Evolutionary conservation across 2,329 filamentous ascomycete species (phyloP), one percentile per base, ranked within the genome.

Genomic region (Fusarium sp.): DNA sequence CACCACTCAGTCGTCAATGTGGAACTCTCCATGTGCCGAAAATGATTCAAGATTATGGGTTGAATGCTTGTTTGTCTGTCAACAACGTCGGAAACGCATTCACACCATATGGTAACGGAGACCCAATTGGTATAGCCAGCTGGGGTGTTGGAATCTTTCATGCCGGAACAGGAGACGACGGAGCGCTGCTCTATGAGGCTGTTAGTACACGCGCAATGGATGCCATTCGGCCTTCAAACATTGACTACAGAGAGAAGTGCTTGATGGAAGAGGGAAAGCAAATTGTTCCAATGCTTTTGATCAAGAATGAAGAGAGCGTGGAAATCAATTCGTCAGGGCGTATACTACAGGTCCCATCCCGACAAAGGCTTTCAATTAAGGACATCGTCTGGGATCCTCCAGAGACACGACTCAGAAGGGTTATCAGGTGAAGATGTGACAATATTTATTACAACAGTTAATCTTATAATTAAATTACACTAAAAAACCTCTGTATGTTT

Each of bases 341-440:
- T 8, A 22, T 6, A 2, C 15, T 65, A 0, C 13, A 11, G 7
- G 30, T 59, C 0, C 41, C 60, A 3, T 53, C 60, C 6, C 28
- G 61, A 15, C 61, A 47, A 11, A 48, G 53, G 11, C 35, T 65
- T 0, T 26, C 41, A 4, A 26, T 65, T 15, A 47, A 44, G n/a
- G 52, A 64, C 7, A 22, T 64, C 1, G 26, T 64, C 0, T 64
- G 61, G 61, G 60, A 65, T 4, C 61, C 60, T 0, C 61, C 61
- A 2, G 60, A 64, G 11, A 46, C 41, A 9, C 17, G n/a, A 6
- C 32, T 65, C 0, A 33, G 61, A 26, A 59, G 41, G 0, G 11
- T 65, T 7, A n/a, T 59, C 19, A n/a, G 3, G 1, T 26, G 10
- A 35, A 26, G n/a, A 10, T n/a, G 17, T 37, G 17, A 37, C 17